Base-by-base conservation (phyloP, 2,329 filamentous ascomycete genomes). In the Verticillium longisporum region DNA sequence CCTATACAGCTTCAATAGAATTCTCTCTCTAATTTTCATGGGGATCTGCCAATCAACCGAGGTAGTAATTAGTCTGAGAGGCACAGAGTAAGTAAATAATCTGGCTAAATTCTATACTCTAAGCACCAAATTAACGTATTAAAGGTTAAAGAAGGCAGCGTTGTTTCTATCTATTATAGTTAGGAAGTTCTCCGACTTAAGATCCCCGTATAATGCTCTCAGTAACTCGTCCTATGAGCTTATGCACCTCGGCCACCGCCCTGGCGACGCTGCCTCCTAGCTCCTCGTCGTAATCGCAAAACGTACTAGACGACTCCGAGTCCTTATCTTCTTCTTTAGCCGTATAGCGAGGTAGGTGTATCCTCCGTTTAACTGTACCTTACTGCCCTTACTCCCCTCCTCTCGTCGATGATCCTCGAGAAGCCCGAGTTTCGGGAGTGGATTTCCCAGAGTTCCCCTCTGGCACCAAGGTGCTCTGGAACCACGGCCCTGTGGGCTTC, bases 161-260 rank as follows among this genome's bases (percentile, higher is more conserved):
- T 74, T 62, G 1, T 80, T 71, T 1, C 83, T 84, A 0, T 69
- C 65, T 0, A 67, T 61, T 0, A 75, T 84, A 0, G 83, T 84
- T 67, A 88, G 88, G 7, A 89, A 77, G 62, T 90, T 90, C 65
- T 89, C 86, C 0, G 83, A 87, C 70, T 90, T 90, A 58, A 89
- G 86, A 61, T 90, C 87, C 7, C 87, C 87, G 66, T 90, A 90
- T 83, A 14, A 84, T 77, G 0, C 86, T 86, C 64, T 88, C 78
- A 1, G 77, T 75, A 0, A 73, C 61, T 15, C 77, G 70, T 6
- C 77, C 77, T 4, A 67, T 70, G 0, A 83, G 82, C 0, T 75
- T 77, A 11, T 87, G 72, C 13, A 83, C 77, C 0, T 71, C 63
- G 1, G 85, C 84, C 3, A 79, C 84, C 62, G 80, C 70, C 64